phyloP scores from a whole-genome alignment of 2,329 filamentous ascomycete genomes.

The Hortaea werneckii region DNA sequence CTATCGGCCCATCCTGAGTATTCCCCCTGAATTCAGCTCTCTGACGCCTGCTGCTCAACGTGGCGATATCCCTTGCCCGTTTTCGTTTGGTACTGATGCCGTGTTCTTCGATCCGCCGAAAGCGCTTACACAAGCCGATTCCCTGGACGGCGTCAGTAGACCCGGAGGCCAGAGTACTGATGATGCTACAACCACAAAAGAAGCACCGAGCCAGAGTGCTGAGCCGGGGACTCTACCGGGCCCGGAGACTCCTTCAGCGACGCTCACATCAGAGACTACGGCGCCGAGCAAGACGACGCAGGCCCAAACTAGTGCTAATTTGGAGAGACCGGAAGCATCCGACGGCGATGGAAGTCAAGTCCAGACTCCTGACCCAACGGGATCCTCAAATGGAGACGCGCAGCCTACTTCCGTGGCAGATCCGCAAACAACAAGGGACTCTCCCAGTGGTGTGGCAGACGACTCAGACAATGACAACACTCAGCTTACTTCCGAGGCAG shows the following conservation, averaged over 20 bases:
- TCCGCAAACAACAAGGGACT: no score
- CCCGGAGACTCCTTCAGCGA: neutral
- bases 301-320: no score
- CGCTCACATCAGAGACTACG: neutral
- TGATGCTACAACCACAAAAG: neutral
- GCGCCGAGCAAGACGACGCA: neutral
- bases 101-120: constrained; percentile 15
- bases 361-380: no score
- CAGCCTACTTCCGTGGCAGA: no score
- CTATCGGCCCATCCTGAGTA: constrained; percentile 11
- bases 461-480: no score
- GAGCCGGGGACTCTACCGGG: neutral
- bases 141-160: neutral
- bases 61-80: constrained; percentile 1
- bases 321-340: no score
- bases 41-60: constrained; percentile 1
- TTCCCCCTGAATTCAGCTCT: constrained; percentile 11
- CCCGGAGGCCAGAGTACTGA: neutral
- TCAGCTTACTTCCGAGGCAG: no score
- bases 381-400: no score
- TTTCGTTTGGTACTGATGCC: constrained; percentile 4
- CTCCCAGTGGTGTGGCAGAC: no score
- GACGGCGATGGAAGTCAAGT: no score
- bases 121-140: constrained; percentile 5
- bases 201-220: neutral